A percentile compares a stretch with the other conserved stretches of the same genome.
Conservation (phyloP, 768 basidiomycete species). For the Saitozyma sp. region DNA sequence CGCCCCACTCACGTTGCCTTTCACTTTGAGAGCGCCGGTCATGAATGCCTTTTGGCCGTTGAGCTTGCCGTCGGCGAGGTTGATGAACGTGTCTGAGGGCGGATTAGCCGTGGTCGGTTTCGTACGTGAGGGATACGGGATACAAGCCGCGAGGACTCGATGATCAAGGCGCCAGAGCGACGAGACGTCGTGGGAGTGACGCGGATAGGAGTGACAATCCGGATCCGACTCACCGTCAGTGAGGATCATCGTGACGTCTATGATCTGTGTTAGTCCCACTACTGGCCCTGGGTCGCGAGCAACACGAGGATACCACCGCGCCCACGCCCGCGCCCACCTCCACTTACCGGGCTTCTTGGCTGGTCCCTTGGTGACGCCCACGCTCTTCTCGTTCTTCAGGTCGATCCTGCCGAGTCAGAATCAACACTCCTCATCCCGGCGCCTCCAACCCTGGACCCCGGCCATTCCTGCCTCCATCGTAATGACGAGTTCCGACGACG, state of each 20-base stretch:
- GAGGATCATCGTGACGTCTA: constrained; percentile 28
- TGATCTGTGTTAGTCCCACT: no score
- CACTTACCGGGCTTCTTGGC: constrained; percentile 46
- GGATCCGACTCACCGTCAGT: constrained; percentile 14
- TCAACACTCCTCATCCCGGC: no score
- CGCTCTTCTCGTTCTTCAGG: constrained; percentile 64
- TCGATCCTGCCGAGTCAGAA: constrained; percentile 65
- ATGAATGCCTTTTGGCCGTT: constrained; percentile 95
- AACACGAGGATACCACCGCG: no score
- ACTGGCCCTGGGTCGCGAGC: no score
- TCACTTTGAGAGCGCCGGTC: constrained; percentile 82
- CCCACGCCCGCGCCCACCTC: no score
- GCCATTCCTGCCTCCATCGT: no score
- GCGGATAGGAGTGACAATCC: neutral
- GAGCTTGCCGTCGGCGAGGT: constrained; percentile 63
- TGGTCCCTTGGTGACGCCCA: constrained; percentile 33
- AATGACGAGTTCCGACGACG: neutral
- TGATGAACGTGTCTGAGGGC: constrained; percentile 62
- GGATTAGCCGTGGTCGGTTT: neutral
- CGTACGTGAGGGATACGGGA: neutral
- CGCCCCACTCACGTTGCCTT: constrained; percentile 38
- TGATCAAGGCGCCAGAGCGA: neutral
- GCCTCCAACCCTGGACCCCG: no score
- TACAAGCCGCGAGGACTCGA: neutral
- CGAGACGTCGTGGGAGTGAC: neutral